These are phyloP conservation scores for Aureobasidium mangrovei DNA, from an alignment of 2,329 filamentous ascomycete species.

Conservation along the genomic window DNA sequence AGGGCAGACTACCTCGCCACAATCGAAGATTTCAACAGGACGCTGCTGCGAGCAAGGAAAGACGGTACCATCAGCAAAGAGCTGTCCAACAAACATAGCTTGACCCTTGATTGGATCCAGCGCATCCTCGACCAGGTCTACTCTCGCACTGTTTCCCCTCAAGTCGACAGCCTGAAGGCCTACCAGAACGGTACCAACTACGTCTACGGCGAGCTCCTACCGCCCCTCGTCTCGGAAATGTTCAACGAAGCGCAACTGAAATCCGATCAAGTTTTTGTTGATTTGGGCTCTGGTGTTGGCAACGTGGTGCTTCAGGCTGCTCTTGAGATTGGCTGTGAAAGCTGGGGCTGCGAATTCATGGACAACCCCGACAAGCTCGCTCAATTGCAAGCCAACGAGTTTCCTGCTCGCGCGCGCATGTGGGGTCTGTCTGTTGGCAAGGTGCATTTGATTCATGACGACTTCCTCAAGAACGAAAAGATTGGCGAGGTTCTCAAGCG, in stretches of 20 bases:
- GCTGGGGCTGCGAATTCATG: slow-evolving; percentile 97
- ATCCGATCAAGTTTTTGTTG: slow-evolving; percentile 80
- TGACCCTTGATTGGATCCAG: slow-evolving; percentile 61
- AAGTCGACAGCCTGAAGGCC: slow-evolving; percentile 71
- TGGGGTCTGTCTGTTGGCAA: slow-evolving; percentile 79
- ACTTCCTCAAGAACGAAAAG: slow-evolving; percentile 66
- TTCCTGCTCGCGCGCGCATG: slow-evolving; percentile 71
- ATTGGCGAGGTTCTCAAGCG: slow-evolving; percentile 67
- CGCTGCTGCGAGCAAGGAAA: slow-evolving; percentile 55
- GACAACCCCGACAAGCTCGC: slow-evolving; percentile 77
- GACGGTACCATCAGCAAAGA: slow-evolving; percentile 65
- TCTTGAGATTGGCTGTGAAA: slow-evolving; percentile 85
- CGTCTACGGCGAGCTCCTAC: slow-evolving; percentile 86
- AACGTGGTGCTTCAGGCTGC: slow-evolving; percentile 94
- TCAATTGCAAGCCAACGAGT: slow-evolving; percentile 71
- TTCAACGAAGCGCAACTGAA: slow-evolving; percentile 70
- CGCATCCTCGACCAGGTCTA: slow-evolving; percentile 73
- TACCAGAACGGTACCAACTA: slow-evolving; percentile 90
- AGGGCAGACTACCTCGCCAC: slow-evolving; percentile 59
- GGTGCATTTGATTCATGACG: slow-evolving; percentile 71
- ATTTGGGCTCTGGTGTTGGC: slow-evolving; percentile 89
- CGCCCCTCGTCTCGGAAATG: slow-evolving; percentile 74
- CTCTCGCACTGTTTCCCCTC: slow-evolving; percentile 81
- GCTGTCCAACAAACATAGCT: slow-evolving; percentile 57
- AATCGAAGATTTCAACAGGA: slow-evolving; percentile 67